These are phyloP conservation scores for Paramecium sonneborni DNA, from an alignment of 73 alveolate species.

Conservation along the genomic window DNA sequence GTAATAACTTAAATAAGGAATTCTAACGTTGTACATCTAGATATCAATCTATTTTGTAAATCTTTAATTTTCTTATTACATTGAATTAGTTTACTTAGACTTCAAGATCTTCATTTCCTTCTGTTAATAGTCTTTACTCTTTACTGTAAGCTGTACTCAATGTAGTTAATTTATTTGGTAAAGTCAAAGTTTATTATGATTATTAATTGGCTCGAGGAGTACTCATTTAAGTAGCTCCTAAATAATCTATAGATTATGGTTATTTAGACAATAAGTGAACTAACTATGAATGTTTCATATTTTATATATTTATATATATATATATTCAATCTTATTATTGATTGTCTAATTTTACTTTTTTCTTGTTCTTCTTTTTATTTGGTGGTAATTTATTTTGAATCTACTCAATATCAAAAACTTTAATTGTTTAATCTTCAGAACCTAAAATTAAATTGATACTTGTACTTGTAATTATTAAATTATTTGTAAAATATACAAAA, in stretches of 20 bases:
- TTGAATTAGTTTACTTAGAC: neutral
- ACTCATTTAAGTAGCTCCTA: slow-evolving; percentile 1
- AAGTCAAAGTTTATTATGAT: neutral
- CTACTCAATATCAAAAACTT: too few species aligned
- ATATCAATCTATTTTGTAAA: neutral
- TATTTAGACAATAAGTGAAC: neutral
- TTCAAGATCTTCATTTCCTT: neutral
- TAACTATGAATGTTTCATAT: slow-evolving; percentile 3
- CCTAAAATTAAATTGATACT: neutral
- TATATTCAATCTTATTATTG: neutral
- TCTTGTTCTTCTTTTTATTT: slow-evolving; percentile 45
- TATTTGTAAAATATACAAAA: neutral
- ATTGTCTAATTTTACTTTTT: neutral
- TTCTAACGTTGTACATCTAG: slow-evolving; percentile 35
- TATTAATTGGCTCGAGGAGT: neutral
- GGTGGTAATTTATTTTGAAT: slow-evolving; percentile 29
- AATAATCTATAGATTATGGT: neutral
- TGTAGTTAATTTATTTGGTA: neutral
- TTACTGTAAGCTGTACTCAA: neutral
- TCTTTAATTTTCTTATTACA: slow-evolving; percentile 21
- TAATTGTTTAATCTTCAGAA: slow-evolving; percentile 26
- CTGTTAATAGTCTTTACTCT: neutral
- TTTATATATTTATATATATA: neutral
- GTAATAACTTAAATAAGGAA: neutral
- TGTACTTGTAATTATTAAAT: neutral